Evolutionary conservation across 1,284 basidiomycete species (phyloP), one percentile per base, ranked within the genome.

Genomic region (Megacollybia platyphylla): DNA sequence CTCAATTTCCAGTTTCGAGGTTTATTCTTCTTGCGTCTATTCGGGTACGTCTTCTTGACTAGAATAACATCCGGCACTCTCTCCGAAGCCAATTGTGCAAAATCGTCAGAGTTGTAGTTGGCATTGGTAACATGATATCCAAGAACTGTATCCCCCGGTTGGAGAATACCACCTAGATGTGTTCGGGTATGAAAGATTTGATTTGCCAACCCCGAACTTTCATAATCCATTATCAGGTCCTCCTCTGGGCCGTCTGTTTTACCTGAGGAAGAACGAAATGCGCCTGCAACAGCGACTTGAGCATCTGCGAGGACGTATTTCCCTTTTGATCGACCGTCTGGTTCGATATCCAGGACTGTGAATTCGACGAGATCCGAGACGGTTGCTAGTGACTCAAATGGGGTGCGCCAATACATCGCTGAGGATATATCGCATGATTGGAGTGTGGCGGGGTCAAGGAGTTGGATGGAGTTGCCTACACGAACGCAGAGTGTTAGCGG

Each of bases 131-230:
- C 73, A 62, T 89, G 79, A 68, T 91, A 98, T 3, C 94, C 94
- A 46, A 97, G 66, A 17, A 78, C 92, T 0, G 89, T 83, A 61
- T 98, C 96, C 15, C 94, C 96, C 0, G 94, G 92, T 58, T 97
- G 92, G 17, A 98, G 71, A 53, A 98, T 90, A 10, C 77, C 84
- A 40, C 96, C 96, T 35, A 98, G 79, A 55, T 98, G 94, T 10
- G 94, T 97, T 31, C 93, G 86, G 9, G 93, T 94, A 64, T 97
- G 92, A 67, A 81, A 92, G 51, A 97, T 96, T 50, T 87, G 86
- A 53, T 67, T 91, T 60, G 61, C 68, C 50, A 56, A 63, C 40
- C 62, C 75, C 41, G 57, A 64, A 43, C 61, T 64, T 20, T 78
- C 81, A 49, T 67, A 67, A 57, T 79, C 78, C 73, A 81, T 77